phyloP scores from a whole-genome alignment of 1,284 basidiomycete species.

The Cutaneotrichosporon mucoides region DNA sequence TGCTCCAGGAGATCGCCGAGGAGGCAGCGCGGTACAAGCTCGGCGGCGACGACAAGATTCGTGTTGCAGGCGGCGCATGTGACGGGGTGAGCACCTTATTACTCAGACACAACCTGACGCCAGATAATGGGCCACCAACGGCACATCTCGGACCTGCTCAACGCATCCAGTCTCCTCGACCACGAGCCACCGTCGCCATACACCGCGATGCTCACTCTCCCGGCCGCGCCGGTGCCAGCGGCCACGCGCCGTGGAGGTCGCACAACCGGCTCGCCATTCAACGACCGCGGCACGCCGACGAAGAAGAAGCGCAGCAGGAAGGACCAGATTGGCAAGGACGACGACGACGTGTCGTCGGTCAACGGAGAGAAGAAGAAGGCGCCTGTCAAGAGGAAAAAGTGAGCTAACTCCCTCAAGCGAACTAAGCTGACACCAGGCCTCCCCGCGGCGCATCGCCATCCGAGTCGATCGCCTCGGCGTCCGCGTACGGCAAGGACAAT shows the following conservation, averaged over 20 bases:
- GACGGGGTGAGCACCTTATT: constrained; percentile 61
- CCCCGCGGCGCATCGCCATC: constrained; percentile 41
- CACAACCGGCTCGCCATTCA: constrained; percentile 43
- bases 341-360: constrained; percentile 42
- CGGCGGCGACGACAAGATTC: constrained; percentile 98
- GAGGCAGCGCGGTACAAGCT: constrained; percentile 87
- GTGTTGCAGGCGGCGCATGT: constrained; percentile 89
- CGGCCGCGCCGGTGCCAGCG: constrained; percentile 57
- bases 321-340: constrained; percentile 26
- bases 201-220: constrained; percentile 61
- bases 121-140: constrained; percentile 65
- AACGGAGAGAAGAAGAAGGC: constrained; percentile 37
- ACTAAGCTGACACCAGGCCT: constrained; percentile 14
- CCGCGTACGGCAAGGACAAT: constrained; percentile 31
- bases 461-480: constrained; percentile 39
- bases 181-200: constrained; percentile 48
- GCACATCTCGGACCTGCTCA: constrained; percentile 57
- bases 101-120: neutral
- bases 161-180: constrained; percentile 51
- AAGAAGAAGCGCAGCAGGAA: constrained; percentile 41
- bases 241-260: constrained; percentile 34
- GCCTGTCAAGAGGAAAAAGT: constrained; percentile 41
- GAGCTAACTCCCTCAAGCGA: constrained; percentile 8
- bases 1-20: constrained; percentile 88
- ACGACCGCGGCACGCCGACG: constrained; percentile 31